phyloP scores from a whole-genome alignment of 2,329 filamentous ascomycete genomes.

The Dactylonectria estremocensis region DNA sequence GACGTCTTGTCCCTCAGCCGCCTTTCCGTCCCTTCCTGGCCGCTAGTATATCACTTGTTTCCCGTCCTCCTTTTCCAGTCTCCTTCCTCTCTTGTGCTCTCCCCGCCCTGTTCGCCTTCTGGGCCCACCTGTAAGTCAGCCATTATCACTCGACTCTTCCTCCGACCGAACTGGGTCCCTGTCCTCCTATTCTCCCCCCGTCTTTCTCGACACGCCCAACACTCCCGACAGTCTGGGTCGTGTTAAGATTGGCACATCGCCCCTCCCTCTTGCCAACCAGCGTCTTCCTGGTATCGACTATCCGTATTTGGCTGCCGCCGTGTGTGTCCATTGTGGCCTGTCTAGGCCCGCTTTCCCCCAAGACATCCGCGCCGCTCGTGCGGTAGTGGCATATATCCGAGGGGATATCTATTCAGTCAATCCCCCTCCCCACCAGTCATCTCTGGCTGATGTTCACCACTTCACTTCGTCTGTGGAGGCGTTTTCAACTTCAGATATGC shows the following conservation, averaged over 20 bases:
- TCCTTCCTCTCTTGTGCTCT: conserved; percentile 28
- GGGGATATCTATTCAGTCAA: conserved; percentile 47
- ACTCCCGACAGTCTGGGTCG: conserved; percentile 50
- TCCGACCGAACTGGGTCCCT: conserved; percentile 27
- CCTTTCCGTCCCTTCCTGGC: conserved; percentile 30
- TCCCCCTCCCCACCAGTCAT: conserved; percentile 38
- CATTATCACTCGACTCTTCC: conserved; percentile 36
- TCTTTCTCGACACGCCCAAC: conserved; percentile 38
- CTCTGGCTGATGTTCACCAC: conserved; percentile 36
- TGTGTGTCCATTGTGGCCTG: conserved; percentile 48
- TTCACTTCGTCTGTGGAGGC: conserved; percentile 35
- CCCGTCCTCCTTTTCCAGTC: conserved; percentile 22
- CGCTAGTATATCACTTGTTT: conserved; percentile 37
- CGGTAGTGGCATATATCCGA: conserved; percentile 47
- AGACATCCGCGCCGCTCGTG: conserved; percentile 47
- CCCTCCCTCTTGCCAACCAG: conserved; percentile 42
- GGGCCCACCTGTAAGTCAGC: conserved; percentile 29
- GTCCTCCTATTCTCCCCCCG: conserved; percentile 36
- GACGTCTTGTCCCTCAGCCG: conserved; percentile 27
- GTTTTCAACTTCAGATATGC: conserved; percentile 44
- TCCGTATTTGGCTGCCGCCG: conserved; percentile 47
- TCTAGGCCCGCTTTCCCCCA: conserved; percentile 43
- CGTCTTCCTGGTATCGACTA: conserved; percentile 47
- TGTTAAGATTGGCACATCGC: conserved; percentile 50
- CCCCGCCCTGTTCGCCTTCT: conserved; percentile 33